Percentiles rank a stretch among this genome's conserved stretches.
These are phyloP conservation scores for Aspergillus ostianus DNA, from an alignment of 495 filamentous ascomycete species.

Conservation along the genomic window DNA sequence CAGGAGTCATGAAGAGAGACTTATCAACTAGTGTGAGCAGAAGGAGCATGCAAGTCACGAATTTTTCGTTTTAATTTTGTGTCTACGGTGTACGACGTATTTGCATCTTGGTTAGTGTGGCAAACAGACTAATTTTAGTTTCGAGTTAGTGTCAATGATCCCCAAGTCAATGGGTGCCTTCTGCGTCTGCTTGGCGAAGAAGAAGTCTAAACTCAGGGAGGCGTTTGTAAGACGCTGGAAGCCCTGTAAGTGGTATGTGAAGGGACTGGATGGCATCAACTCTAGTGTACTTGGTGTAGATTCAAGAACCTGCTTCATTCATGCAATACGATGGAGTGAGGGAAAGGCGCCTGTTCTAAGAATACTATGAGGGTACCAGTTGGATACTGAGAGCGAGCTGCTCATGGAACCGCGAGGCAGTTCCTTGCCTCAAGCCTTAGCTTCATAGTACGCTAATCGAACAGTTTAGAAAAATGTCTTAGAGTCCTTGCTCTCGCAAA, in stretches of 20 bases:
- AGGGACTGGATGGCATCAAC: conserved; percentile 28
- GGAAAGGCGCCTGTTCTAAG: too few species aligned
- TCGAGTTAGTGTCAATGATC: conserved; percentile 14
- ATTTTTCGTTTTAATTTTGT: too few species aligned
- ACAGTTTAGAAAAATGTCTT: too few species aligned
- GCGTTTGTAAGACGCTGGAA: conserved; percentile 41
- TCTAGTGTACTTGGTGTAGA: conserved; percentile 16
- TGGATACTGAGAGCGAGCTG: neutral
- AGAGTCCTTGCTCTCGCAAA: neutral
- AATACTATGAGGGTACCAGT: too few species aligned
- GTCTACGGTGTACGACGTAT: too few species aligned
- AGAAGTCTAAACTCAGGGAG: conserved; percentile 17
- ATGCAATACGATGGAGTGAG: neutral
- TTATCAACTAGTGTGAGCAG: too few species aligned
- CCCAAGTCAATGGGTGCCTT: conserved; percentile 39
- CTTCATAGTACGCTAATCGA: too few species aligned
- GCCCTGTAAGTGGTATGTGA: conserved; percentile 41
- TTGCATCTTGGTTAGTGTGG: conserved; percentile 34
- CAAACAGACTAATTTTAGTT: conserved; percentile 28
- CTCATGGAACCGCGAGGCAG: neutral
- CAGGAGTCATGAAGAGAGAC: too few species aligned
- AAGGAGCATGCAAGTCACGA: too few species aligned
- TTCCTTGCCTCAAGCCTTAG: neutral
- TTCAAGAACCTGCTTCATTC: conserved; percentile 23
- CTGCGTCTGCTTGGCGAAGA: conserved; percentile 35